phyloP scores from a whole-genome alignment of 148 eudicot genomes.

The Rhododendron kiyosumense region DNA sequence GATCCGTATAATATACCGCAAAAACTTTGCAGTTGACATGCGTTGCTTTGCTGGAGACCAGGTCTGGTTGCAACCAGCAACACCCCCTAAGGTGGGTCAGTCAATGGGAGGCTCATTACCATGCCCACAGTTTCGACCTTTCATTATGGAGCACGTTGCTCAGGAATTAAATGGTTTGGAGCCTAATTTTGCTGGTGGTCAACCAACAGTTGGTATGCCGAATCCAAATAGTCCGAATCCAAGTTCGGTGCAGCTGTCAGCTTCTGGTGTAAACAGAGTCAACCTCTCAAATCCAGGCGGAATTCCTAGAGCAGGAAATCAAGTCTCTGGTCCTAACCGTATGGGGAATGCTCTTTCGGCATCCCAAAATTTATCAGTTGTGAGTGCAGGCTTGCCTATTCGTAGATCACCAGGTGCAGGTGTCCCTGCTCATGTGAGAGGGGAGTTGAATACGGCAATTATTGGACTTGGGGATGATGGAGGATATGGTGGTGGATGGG shows the following conservation, averaged over 20 bases:
- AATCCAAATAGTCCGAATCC: conserved; percentile 38
- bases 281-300: conserved; percentile 44
- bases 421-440: conserved; percentile 97
- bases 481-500: conserved; percentile 99
- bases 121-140: conserved; percentile 97
- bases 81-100: conserved; percentile 95
- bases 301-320: conserved; percentile 58
- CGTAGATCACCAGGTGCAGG: conserved; percentile 72
- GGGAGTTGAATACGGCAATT: conserved; percentile 92
- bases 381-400: conserved; percentile 46
- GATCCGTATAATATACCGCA: conserved; percentile 91
- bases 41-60: conserved; percentile 99
- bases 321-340: conserved; percentile 55
- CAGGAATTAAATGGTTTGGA: conserved; percentile 96
- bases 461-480: conserved; percentile 99
- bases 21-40: conserved; percentile 97
- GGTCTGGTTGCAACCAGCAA: conserved; percentile 99
- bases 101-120: conserved; percentile 94
- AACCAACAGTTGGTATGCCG: conserved; percentile 50
- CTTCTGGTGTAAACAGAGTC: conserved; percentile 47
- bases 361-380: conserved; percentile 47
- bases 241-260: conserved; percentile 47
- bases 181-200: conserved; percentile 67
- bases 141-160: conserved; percentile 99
- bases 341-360: conserved; percentile 50